phyloP scores from a whole-genome alignment of 2,329 filamentous ascomycete genomes.

The Colletotrichum chlorophyti region DNA sequence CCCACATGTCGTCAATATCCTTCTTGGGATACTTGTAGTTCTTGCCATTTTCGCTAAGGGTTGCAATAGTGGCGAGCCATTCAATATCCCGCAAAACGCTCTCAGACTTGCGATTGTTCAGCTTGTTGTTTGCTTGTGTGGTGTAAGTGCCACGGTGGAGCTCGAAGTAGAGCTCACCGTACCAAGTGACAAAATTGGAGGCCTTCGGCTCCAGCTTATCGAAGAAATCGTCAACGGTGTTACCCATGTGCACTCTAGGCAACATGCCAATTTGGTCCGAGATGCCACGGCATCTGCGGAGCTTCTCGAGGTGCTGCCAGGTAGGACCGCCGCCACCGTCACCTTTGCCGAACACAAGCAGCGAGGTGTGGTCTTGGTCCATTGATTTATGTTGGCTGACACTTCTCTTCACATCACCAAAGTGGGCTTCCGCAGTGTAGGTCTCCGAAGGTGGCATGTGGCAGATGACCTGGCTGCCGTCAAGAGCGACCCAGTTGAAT shows the following conservation, averaged over 20 bases:
- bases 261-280: conserved; percentile 85
- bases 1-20: conserved; percentile 97
- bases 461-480: conserved; percentile 95
- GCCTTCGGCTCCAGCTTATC: conserved; percentile 82
- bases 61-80: conserved; percentile 84
- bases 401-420: conserved; percentile 91
- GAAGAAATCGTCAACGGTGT: conserved; percentile 94
- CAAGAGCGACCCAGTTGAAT: conserved; percentile 97
- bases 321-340: conserved; percentile 96
- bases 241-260: conserved; percentile 87
- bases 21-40: conserved; percentile 91
- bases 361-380: conserved; percentile 88
- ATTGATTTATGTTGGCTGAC: conserved; percentile 93
- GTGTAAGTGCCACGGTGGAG: conserved; percentile 97
- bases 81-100: conserved; percentile 87
- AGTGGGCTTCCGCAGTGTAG: conserved; percentile 92
- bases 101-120: conserved; percentile 88
- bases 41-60: conserved; percentile 66
- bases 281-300: conserved; percentile 88
- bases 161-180: conserved; percentile 97
- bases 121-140: conserved; percentile 96
- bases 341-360: conserved; percentile 95
- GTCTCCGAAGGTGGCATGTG: conserved; percentile 98
- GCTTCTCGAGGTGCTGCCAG: conserved; percentile 92
- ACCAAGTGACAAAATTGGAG: conserved; percentile 88